A percentile compares a stretch with the other conserved stretches of the same genome.
phyloP scores from a whole-genome alignment of 202 grass and related monocot species.

The Sporobolus alterniflorus region DNA sequence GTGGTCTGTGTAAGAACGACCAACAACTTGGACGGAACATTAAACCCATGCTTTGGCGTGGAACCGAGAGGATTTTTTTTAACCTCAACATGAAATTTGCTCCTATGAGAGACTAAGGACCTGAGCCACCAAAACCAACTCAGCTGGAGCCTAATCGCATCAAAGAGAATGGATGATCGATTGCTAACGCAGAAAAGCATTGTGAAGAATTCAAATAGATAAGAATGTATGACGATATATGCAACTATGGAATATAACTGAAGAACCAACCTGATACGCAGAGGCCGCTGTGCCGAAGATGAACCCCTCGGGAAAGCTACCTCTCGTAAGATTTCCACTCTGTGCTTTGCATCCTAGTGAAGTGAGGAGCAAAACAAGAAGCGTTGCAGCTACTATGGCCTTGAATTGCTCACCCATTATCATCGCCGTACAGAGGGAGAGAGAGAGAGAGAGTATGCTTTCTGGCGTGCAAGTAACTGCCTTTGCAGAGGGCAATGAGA shows the following conservation, averaged over 20 bases:
- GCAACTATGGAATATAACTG: background rate
- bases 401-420: background rate
- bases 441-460: background rate
- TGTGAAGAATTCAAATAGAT: background rate
- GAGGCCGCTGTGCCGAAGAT: conserved; percentile 92
- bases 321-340: conserved; percentile 47
- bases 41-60: too few species aligned
- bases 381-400: background rate
- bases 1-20: too few species aligned
- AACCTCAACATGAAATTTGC: too few species aligned
- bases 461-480: background rate
- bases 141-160: too few species aligned
- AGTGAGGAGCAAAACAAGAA: background rate
- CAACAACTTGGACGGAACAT: too few species aligned
- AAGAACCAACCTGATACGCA: conserved; percentile 73
- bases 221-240: background rate
- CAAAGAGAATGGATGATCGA: background rate
- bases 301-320: conserved; percentile 84
- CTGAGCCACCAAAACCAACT: too few species aligned
- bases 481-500: background rate
- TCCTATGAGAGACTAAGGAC: too few species aligned
- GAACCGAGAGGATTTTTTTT: too few species aligned
- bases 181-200: background rate
- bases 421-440: background rate
- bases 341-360: background rate